Evolutionary conservation across 352 stramenopile genomes (phyloP).

Genomic region (Blastocystis sp.): DNA sequence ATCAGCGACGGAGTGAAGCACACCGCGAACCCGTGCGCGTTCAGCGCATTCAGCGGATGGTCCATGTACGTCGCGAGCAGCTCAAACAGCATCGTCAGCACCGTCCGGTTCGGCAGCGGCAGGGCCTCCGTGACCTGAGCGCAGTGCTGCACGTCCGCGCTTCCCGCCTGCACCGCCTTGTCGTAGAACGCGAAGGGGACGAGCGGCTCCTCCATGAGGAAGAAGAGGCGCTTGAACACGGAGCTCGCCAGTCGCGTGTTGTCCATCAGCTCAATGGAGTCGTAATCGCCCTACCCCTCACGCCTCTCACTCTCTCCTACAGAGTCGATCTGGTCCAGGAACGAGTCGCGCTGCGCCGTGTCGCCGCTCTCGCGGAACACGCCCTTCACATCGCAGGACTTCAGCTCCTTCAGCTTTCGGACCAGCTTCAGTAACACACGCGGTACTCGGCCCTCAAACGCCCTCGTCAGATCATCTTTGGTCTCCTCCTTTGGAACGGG

Average conservation of each 20-base stretch:
- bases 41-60: conserved; percentile 31
- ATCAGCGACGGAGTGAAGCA: conserved; percentile 40
- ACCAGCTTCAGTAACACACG: neutral
- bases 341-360: neutral
- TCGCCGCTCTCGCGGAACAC: neutral
- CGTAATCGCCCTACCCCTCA: conserved; percentile 24
- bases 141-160: neutral
- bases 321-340: neutral
- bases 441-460: neutral
- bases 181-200: conserved; percentile 50
- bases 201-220: conserved; percentile 41
- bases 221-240: conserved; percentile 62
- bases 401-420: neutral
- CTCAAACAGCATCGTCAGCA: conserved; percentile 5
- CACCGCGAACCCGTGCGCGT: conserved; percentile 3
- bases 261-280: conserved; percentile 26
- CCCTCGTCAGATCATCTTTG: neutral
- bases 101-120: neutral
- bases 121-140: neutral
- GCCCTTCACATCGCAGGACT: conserved; percentile 7
- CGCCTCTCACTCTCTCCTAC: neutral
- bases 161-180: neutral
- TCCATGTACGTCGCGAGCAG: neutral
- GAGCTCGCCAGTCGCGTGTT: neutral
- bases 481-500: neutral